These are phyloP conservation scores for Leccinum disarticulatum DNA, from an alignment of 768 basidiomycete species.

Conservation along the genomic window DNA sequence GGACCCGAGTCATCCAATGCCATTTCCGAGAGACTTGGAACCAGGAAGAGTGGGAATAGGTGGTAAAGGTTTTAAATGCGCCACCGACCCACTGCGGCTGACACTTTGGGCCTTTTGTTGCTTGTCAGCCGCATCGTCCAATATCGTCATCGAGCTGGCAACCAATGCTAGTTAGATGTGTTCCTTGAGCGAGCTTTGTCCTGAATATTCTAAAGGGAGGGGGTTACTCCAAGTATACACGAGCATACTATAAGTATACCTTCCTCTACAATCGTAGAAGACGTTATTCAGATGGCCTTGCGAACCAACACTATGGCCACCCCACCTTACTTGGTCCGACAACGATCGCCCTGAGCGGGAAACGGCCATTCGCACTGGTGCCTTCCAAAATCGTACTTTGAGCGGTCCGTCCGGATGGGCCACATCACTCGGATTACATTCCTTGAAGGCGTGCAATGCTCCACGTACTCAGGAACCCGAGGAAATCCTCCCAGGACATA, in stretches of 20 bases:
- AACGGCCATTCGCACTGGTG: too few relatives aligned
- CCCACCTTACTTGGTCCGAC: constrained; percentile 36
- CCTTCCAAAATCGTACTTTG: constrained; percentile 60
- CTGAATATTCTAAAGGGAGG: neutral
- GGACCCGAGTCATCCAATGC: neutral
- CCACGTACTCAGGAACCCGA: constrained; percentile 69
- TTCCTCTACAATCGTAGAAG: neutral
- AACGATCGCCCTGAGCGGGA: constrained; percentile 21
- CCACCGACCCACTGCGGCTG: constrained; percentile 6
- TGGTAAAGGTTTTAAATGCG: neutral
- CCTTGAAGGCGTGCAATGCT: constrained; percentile 71
- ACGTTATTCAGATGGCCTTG: constrained; percentile 2
- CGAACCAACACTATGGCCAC: constrained; percentile 32
- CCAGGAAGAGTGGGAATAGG: neutral
- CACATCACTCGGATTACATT: constrained; percentile 57
- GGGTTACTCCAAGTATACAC: neutral
- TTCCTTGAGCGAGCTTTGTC: neutral
- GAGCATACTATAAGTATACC: neutral
- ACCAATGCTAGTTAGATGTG: neutral
- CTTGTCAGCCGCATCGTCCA: constrained; percentile 9
- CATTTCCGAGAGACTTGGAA: constrained; percentile 10
- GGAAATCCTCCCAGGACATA: constrained; percentile 65
- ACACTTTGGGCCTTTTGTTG: neutral
- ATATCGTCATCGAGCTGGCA: neutral
- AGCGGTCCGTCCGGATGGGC: constrained; percentile 56